phyloP scores from a whole-genome alignment of 306 rosid species.

The Boehmeria nivea region DNA sequence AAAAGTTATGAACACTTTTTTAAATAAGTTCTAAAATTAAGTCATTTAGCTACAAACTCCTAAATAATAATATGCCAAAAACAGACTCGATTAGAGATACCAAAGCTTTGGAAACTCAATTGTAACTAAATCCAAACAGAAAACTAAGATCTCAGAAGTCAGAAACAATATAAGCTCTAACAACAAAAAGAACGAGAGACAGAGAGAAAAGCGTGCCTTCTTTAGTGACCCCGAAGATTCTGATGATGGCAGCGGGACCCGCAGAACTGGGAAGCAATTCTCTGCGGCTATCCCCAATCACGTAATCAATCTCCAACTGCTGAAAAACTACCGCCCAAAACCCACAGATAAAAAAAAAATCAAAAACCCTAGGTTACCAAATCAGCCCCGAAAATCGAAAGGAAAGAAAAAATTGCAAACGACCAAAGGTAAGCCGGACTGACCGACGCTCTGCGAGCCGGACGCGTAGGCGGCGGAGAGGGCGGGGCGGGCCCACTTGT shows the following conservation, averaged over 20 bases:
- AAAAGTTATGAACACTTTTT: too few species aligned
- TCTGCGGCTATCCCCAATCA: conserved; percentile 63
- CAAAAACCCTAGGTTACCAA: conserved; percentile 26
- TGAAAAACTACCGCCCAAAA: conserved; percentile 55
- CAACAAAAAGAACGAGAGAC: neutral
- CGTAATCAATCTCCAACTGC: conserved; percentile 90
- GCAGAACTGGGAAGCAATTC: conserved; percentile 59
- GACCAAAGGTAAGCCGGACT: conserved; percentile 19
- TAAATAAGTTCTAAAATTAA: too few species aligned
- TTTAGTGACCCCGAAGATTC: conserved; percentile 86
- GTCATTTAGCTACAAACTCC: too few species aligned
- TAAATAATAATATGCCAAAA: too few species aligned
- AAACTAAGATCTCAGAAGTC: too few species aligned
- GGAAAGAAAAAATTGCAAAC: neutral
- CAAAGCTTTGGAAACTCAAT: too few species aligned
- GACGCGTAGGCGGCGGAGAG: conserved; percentile 48
- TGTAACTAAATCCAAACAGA: too few species aligned
- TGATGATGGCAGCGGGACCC: conserved; percentile 80
- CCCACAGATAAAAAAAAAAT: neutral
- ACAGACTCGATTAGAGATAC: too few species aligned
- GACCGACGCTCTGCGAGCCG: conserved; percentile 55
- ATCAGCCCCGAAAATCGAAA: neutral
- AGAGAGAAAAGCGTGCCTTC: conserved; percentile 58
- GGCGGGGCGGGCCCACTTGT: conserved; percentile 79
- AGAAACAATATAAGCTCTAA: neutral